Evolutionary conservation across 169 alveolate species (phyloP), one percentile per base, ranked within the genome.

Genomic region (Plasmodium vinckei): DNA sequence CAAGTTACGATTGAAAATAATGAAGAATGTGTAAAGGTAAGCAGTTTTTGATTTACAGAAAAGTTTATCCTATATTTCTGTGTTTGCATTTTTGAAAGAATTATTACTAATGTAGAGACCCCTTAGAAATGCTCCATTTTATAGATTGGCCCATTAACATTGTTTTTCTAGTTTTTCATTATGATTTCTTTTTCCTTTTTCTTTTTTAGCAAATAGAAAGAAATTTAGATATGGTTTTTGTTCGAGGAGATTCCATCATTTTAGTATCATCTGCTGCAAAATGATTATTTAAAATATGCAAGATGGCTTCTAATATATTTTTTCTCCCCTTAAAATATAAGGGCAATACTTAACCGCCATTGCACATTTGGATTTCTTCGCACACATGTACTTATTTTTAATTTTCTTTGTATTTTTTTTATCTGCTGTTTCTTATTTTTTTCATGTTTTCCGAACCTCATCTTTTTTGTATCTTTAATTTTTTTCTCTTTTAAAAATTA

Each of bases 241-340:
- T 97, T 49, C 88, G 98, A 21, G 98, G 98, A 1, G 98, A 97
- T 68, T 92, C 98, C 25, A 93, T 97, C 17, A 95, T 97, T 44
- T 91, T 96, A 67, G 96, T 96, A 19, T 95, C 97, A 69, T 97
- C 97, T 56, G 77, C 73, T 21, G 49, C 57, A 68, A 77, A 77
- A 59, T 77, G 57, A 69, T 44, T 46, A 49, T 51, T 51, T 51
- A 33, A 54, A 10, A 54, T 10, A 54, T 54, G 9, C 15, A 54
- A 54, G 1, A 54, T 15, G 17, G 5, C 13, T 9, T 51, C 21
- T 15, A 54, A 54, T 6, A 54, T 54, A 2, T 33, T 33, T 33
- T 27, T 33, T 33, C 5, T 33, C 42, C 7, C 4, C 42, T 4
- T 33, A 33, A 3, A 33, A 33, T 33, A 4, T 33, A 33, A 33